Conservation (phyloP, 129 eudicot genomes). For the Arctium lappa region DNA sequence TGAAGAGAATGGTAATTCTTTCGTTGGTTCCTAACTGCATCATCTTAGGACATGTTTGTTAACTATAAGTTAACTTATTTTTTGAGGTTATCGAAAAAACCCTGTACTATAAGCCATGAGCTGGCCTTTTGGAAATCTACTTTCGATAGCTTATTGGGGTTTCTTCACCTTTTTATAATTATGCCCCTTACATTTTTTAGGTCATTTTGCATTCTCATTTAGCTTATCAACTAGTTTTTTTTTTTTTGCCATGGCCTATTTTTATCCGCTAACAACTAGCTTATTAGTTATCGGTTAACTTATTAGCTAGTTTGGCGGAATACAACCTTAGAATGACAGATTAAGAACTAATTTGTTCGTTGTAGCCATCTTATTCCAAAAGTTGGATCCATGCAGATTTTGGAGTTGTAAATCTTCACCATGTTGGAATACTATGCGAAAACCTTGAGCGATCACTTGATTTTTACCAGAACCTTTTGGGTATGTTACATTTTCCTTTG, state of each 20-base stretch:
- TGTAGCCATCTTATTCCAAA: not conserved
- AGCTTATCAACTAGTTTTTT: not conserved
- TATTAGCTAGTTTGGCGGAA: not conserved
- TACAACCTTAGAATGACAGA: not conserved
- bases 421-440: conserved; percentile 89
- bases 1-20: conserved; percentile 50
- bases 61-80: not conserved
- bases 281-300: not conserved
- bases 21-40: conserved; percentile 5
- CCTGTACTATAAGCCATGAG: not conserved
- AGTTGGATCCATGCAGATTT: conserved; percentile 45
- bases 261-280: not conserved
- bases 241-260: not conserved
- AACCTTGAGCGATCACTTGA: conserved; percentile 91
- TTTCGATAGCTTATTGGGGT: not conserved
- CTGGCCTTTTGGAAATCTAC: not conserved
- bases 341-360: too few relatives aligned
- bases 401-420: conserved; percentile 92
- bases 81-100: not conserved
- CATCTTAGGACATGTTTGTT: not conserved
- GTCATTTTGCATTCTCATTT: not conserved
- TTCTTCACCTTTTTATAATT: not conserved
- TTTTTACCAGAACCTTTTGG: conserved; percentile 87
- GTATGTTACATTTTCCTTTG: conserved; percentile 32
- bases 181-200: not conserved